Evolutionary conservation across 2,329 filamentous ascomycete species (phyloP), one percentile per base, ranked within the genome.

Genomic region (Penicillium sp.): DNA sequence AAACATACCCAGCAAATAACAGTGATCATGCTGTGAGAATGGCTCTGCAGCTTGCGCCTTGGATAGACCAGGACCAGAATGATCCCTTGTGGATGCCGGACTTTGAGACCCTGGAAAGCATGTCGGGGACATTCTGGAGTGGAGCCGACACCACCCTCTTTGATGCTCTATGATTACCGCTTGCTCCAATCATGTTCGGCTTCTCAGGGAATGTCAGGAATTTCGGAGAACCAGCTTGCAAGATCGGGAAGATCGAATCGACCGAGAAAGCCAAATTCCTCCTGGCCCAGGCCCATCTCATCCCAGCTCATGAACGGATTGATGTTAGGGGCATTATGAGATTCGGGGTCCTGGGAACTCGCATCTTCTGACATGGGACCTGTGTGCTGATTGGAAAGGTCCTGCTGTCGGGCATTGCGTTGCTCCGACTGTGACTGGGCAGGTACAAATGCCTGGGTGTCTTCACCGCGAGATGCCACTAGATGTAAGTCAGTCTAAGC

Each of bases 11-110:
- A 0, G 60, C 60, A n/a, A 67, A 65, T 35, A 67, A 72, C 33
- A 55, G 53, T 3, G 71, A 73, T 39, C 67, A 76, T 60, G 74
- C 72, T 11, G 72, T 77, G 50, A 66, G 73, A 9, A 75, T 77
- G 73, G 74, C 73, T 3, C 59, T 76, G 55, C 71, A 77, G 44
- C 68, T 77, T 47, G 75, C 75, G 2, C 75, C 74, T 24, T 77
- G 74, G 75, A 76, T 77, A 50, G 74, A 77, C 52, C 70, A 75
- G 52, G 69, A 73, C 50, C 68, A 73, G 24, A 66, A 65, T 59
- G 66, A 67, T 55, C 74, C 72, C 1, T 63, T 77, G 19, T 77
- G 74, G 74, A 76, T 77, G 69, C 75, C 75, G 55, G 44, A 81
- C 61, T 68, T 79, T 64, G 66, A 77, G 62, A 71, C 70, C 13